Evolutionary conservation across 345 rosid genomes (phyloP), one percentile per base, ranked within the genome.

Genomic region (Pugionium cornutum): DNA sequence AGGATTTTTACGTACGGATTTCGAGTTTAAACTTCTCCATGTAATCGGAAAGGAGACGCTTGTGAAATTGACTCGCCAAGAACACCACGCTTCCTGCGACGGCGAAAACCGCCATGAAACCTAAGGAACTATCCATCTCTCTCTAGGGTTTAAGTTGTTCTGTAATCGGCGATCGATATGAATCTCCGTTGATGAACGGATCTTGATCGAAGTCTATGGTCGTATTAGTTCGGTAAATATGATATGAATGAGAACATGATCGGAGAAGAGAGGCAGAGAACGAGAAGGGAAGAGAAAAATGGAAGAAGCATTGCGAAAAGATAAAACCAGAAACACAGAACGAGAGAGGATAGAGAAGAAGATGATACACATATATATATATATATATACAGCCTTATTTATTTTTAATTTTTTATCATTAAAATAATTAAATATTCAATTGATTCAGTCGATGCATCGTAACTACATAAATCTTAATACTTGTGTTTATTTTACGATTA

Each of bases 31-130:
- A 75, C 78, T 81, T 80, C 63, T 83, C 76, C 88, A 92, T 85
- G 89, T 83, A 89, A 69, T 89, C 81, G 9, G 98, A 86, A 66
- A 86, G 80, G 60, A 86, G 89, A 62, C 89, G 95, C 44, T 84
- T 88, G 36, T 92, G 92, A 57, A 75, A 68, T 69, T 86, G 88
- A 40, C 77, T 76, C 29, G 94, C 91, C 5, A 92, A 53, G 48
- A 92, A 75, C 51, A 83, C 90, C 0, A 92, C 89, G 67, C 96
- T 83, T 46, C 96, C 97, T 0, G 98, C 89, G 52, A 86, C 92
- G 5, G 89, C 98, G 53, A 85, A 83, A 9, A 88, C 97, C 9
- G 96, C 88, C 85, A 92, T 70, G 69, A 88, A 77, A 37, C 88
- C 87, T 63, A 78, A 33, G 0, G 84, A 78, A 42, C 66, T 76